Base-by-base conservation (phyloP, 495 filamentous ascomycete genomes). In the Sporormia fimetaria region DNA sequence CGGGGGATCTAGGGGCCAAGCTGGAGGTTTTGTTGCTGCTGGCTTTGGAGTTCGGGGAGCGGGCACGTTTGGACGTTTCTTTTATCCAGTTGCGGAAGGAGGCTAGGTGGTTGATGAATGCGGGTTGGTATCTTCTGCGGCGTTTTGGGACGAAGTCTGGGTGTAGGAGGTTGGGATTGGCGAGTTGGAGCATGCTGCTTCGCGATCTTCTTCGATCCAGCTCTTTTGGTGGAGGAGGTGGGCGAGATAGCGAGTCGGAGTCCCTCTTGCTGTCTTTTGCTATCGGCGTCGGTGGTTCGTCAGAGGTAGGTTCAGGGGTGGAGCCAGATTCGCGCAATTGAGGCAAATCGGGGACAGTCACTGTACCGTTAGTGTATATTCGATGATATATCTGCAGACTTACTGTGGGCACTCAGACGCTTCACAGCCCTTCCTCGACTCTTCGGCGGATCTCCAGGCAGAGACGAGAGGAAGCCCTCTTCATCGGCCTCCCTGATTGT, bases 21-120 rank as follows among this genome's bases (percentile, higher is more conserved):
- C 41, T 47, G 21, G 47, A 40, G 3, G 54, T 51, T 20, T 39
- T 54, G 12, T 21, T 35, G 25, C 66, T 78, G 33, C 62, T 68
- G 28, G 42, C 18, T 52, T 65, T 71, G 10, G 67, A 64, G 29
- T 59, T 60, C 9, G 82, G 82, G 22, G 81, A 85, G 31, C 72
- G 76, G 31, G 78, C 75, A 33, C 81, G 66, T 58, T 84, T 87
- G 23, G 80, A 75, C 32, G 76, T 80, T 42, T 85, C 80, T 29
- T 83, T 70, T 50, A 88, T 75, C 83, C 83, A 88, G 51, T 84
- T 80, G 52, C 95, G 95, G 62, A 94, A 76, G 15, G 80, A 80
- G 1, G 85, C 81, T 4, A 88, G 61, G 52, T 87, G 83, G 51
- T 79, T 79, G 31, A 85, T 72, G 33, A 88, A 73, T 20, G 80